A percentile compares a stretch with the other conserved stretches of the same genome.
phyloP scores from a whole-genome alignment of 192 early-diverging fungal genomes.

The Jimgerdemannia lactiflua region DNA sequence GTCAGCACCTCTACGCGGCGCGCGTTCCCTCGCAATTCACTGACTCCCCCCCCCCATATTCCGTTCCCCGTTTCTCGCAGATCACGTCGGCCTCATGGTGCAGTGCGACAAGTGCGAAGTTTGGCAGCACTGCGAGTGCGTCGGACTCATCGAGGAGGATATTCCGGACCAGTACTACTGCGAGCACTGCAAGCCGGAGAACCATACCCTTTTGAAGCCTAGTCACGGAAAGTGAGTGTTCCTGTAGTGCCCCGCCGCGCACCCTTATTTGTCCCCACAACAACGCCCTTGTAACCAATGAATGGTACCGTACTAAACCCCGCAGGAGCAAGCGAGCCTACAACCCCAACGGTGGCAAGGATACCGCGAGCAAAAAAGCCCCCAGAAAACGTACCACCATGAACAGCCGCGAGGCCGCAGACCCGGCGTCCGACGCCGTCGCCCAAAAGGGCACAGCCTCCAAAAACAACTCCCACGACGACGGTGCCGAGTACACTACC shows the following conservation, averaged over 20 bases:
- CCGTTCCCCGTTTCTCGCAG: constrained; percentile 11
- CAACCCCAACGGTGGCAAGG: constrained; percentile 2
- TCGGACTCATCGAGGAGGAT: constrained; percentile 72
- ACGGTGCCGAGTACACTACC: not conserved
- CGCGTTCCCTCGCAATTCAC: not conserved
- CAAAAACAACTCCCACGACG: not conserved
- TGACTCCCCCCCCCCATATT: not conserved
- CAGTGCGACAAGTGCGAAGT: constrained; percentile 92
- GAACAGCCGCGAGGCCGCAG: constrained; percentile 52
- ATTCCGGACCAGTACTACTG: constrained; percentile 92
- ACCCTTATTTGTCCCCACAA: not conserved
- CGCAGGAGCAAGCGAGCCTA: constrained; percentile 7
- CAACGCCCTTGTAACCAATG: not conserved
- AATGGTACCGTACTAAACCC: not conserved
- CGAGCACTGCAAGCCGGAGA: constrained; percentile 82
- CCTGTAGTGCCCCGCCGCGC: not conserved
- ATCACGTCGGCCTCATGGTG: constrained; percentile 78
- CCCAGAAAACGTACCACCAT: constrained; percentile 52
- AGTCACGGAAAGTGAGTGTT: constrained; percentile 34
- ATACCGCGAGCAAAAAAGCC: constrained; percentile 22
- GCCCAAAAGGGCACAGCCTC: not conserved
- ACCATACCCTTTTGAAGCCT: constrained; percentile 61
- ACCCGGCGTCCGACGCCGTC: constrained; percentile 37
- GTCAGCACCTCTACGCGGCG: too few relatives aligned
- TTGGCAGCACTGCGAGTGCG: constrained; percentile 94